phyloP scores from a whole-genome alignment of 495 filamentous ascomycete genomes.

The Aspergillus carlsbadensis region DNA sequence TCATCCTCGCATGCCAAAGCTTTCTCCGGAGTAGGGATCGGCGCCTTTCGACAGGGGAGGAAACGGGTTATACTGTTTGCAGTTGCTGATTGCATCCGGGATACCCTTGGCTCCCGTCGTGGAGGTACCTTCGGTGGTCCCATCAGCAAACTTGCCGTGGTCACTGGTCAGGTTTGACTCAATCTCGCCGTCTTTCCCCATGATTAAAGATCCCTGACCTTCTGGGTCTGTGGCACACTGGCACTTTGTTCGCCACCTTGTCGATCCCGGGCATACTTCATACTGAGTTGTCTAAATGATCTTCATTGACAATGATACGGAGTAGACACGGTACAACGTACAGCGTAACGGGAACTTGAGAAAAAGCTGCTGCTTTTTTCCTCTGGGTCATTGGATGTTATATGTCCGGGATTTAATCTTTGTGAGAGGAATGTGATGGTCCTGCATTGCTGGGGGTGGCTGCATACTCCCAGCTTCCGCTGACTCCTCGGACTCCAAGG shows the following conservation, averaged over 20 bases:
- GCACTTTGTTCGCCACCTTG: not conserved
- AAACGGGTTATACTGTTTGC: slow-evolving; percentile 27
- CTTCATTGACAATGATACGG: not conserved
- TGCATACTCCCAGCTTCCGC: no score
- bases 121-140: not conserved
- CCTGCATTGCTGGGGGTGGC: no score
- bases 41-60: slow-evolving; percentile 12
- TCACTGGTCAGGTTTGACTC: no score
- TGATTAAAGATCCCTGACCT: no score
- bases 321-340: not conserved
- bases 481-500: no score
- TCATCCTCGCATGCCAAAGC: slow-evolving; percentile 31
- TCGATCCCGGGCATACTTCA: not conserved
- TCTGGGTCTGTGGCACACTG: not conserved
- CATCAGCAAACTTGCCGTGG: no score
- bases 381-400: no score
- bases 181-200: no score
- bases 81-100: slow-evolving; percentile 19
- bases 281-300: not conserved
- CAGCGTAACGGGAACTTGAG: no score
- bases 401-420: no score
- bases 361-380: no score
- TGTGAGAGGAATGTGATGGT: no score
- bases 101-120: slow-evolving; percentile 4
- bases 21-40: slow-evolving; percentile 23